These are phyloP conservation scores for Thelonectria discophora DNA, from an alignment of 2,329 filamentous ascomycete genomes.

Conservation along the genomic window DNA sequence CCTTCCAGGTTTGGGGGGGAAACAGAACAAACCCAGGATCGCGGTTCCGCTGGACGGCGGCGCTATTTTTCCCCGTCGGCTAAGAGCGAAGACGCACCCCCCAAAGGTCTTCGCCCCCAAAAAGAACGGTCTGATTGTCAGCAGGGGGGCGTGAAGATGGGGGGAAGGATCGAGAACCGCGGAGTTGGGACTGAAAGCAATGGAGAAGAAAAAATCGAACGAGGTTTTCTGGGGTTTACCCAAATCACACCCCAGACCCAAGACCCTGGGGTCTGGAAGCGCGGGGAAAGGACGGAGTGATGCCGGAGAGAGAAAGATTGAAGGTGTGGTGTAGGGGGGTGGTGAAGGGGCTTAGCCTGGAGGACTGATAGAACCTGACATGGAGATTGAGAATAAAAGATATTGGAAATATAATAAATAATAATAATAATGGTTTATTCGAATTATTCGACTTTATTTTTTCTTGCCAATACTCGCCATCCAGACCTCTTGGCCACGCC, in stretches of 20 bases:
- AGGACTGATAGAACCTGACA: background rate
- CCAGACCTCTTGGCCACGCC: background rate
- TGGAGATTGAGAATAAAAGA: background rate
- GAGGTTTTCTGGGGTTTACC: conserved; percentile 18
- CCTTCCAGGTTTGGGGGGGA: conserved; percentile 21
- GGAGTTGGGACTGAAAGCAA: conserved; percentile 28
- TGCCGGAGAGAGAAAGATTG: conserved; percentile 4
- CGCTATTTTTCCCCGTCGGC: conserved; percentile 38
- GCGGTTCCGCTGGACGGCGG: conserved; percentile 12
- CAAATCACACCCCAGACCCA: conserved; percentile 18
- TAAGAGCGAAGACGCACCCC: conserved; percentile 14
- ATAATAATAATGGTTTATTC: background rate
- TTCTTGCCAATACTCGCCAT: background rate
- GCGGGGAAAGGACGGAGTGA: conserved; percentile 15
- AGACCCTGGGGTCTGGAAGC: conserved; percentile 16
- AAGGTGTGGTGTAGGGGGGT: conserved; percentile 12
- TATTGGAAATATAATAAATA: background rate
- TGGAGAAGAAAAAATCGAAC: conserved; percentile 13
- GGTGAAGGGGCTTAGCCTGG: background rate
- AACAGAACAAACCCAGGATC: no score
- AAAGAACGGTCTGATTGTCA: conserved; percentile 5
- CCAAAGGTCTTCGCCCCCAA: conserved; percentile 9
- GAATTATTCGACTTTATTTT: background rate
- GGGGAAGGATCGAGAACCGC: conserved; percentile 13
- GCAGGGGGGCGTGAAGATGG: no score